Evolutionary conservation across 164 flowering plant genomes (phyloP), one percentile per base, ranked within the genome.

Genomic region (Paratinospora sagittata): DNA sequence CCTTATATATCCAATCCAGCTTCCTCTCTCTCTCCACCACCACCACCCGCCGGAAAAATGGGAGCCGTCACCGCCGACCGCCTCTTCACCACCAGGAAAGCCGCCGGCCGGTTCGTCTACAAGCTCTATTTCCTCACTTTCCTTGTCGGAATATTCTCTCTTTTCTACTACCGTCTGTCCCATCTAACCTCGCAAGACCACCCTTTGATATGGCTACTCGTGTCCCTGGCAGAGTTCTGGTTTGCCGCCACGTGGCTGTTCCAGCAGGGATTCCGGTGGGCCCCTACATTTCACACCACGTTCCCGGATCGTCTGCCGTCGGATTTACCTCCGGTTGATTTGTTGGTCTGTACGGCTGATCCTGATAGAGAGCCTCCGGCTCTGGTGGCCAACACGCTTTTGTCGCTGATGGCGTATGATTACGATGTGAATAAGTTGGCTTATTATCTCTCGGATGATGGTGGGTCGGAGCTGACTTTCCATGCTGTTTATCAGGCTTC

Each of bases 191-290:
- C 45, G n/a, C n/a, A n/a, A n/a, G n/a, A n/a, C n/a, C n/a, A n/a
- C n/a, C n/a, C n/a, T n/a, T n/a, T n/a, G n/a, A n/a, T n/a, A n/a
- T n/a, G n/a, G n/a, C n/a, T n/a, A n/a, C n/a, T n/a, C n/a, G n/a
- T n/a, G n/a, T n/a, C 76, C 27, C 67, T 75, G 11, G 78, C 81
- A 26, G 81, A 78, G 26, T 70, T 78, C 47, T 75, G 78, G 76
- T 78, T 78, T 13, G 71, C 69, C 19, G 74, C 27, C 69, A 47
- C 68, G 0, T 78, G 81, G 81, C 17, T 78, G 34, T 75, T 78
- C 60, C 81, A 78, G 24, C 81, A 78, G 52, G 74, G 78, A 9
- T 78, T 78, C 66, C 67, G 81, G 19, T 78, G 81, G 81, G 78
- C 81, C 6, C 81, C 81, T n/a, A 78, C 78, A 0, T 66, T 34